Percentiles rank a stretch among this genome's conserved stretches.
Evolutionary conservation across 2,329 filamentous ascomycete genomes (phyloP).

Genomic region (Rutstroemia sp.): DNA sequence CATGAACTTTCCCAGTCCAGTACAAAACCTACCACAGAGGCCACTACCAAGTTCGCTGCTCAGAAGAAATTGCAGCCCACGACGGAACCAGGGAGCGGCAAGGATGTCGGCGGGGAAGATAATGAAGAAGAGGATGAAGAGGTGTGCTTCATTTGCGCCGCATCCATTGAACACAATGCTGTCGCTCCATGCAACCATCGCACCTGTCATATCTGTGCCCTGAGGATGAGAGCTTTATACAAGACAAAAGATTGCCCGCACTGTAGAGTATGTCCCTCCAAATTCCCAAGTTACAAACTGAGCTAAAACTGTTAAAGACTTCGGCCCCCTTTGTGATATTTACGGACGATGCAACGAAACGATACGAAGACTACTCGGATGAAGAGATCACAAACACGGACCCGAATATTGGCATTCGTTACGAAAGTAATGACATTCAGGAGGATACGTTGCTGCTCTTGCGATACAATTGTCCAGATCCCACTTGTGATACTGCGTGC

Average conservation of each 20-base stretch:
- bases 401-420: slow-evolving; percentile 83
- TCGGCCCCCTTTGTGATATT: slow-evolving; percentile 81
- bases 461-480: slow-evolving; percentile 90
- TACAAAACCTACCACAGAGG: background rate
- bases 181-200: slow-evolving; percentile 93
- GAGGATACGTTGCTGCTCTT: slow-evolving; percentile 84
- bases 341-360: slow-evolving; percentile 74
- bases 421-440: slow-evolving; percentile 80
- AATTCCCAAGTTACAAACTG: slow-evolving; percentile 25
- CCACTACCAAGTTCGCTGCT: background rate
- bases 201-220: slow-evolving; percentile 91
- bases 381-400: slow-evolving; percentile 71
- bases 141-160: slow-evolving; percentile 97
- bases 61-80: background rate
- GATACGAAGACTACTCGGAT: slow-evolving; percentile 73
- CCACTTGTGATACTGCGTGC: slow-evolving; percentile 76
- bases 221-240: slow-evolving; percentile 87
- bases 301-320: slow-evolving; percentile 41
- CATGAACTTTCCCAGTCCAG: slow-evolving; percentile 1
- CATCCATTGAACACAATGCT: slow-evolving; percentile 76
- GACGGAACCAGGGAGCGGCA: background rate
- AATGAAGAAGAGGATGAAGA: slow-evolving; percentile 56
- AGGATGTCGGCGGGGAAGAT: slow-evolving; percentile 14
- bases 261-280: slow-evolving; percentile 60
- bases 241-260: slow-evolving; percentile 97